These are phyloP conservation scores for Tricholoma saponaceum DNA, from an alignment of 768 basidiomycete species.

Conservation along the genomic window DNA sequence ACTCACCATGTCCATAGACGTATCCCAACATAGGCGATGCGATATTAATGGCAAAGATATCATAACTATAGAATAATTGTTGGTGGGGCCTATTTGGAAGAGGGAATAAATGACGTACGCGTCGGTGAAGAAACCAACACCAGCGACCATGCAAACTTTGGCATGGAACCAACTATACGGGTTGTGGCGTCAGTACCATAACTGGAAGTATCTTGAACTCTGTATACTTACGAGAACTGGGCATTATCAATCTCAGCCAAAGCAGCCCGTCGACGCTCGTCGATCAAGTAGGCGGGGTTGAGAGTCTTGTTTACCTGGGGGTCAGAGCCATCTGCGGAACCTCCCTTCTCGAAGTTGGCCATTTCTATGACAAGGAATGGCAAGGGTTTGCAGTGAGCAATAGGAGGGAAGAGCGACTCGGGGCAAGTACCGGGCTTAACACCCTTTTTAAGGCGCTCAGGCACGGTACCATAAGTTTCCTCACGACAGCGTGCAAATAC, in stretches of 20 bases:
- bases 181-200: constrained; percentile 3
- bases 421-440: neutral
- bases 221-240: constrained; percentile 61
- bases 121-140: constrained; percentile 91
- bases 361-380: constrained; percentile 3
- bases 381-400: neutral
- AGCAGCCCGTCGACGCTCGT: constrained; percentile 74
- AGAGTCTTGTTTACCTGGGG: constrained; percentile 16
- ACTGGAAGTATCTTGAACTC: neutral
- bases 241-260: constrained; percentile 87
- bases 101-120: constrained; percentile 39
- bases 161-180: constrained; percentile 74
- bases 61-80: constrained; percentile 42
- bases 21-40: constrained; percentile 80
- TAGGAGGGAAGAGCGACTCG: constrained; percentile 3
- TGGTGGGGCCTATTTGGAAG: neutral
- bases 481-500: neutral
- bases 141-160: constrained; percentile 65
- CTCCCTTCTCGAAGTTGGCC: constrained; percentile 35
- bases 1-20: constrained; percentile 54
- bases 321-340: constrained; percentile 25
- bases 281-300: constrained; percentile 42
- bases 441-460: neutral
- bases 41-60: constrained; percentile 89
- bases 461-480: neutral